These are phyloP conservation scores for Amborella trichopoda DNA, from an alignment of 164 flowering plant genomes.

Conservation along the genomic window DNA sequence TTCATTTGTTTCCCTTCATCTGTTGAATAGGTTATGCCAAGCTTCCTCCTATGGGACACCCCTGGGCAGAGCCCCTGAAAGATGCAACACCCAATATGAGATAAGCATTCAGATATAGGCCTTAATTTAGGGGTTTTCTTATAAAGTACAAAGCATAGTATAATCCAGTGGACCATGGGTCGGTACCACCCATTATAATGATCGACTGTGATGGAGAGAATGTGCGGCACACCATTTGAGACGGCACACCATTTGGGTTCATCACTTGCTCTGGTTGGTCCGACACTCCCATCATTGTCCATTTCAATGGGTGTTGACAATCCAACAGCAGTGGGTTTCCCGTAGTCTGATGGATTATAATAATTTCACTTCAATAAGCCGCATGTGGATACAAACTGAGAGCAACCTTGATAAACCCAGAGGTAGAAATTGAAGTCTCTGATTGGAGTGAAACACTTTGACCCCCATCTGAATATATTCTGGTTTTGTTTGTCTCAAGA, in stretches of 20 bases:
- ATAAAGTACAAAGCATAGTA: background rate
- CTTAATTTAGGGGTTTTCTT: background rate
- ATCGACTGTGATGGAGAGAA: background rate
- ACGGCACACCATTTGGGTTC: background rate
- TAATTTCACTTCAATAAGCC: too few species aligned
- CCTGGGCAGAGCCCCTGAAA: slow-evolving; percentile 69
- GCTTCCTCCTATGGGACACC: slow-evolving; percentile 58
- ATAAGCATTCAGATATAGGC: background rate
- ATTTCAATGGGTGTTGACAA: background rate
- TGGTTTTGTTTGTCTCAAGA: slow-evolving; percentile 27
- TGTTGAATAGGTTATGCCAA: slow-evolving; percentile 38
- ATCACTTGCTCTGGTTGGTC: background rate
- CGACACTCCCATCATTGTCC: background rate
- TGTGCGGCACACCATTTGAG: background rate
- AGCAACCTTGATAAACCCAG: slow-evolving; percentile 74
- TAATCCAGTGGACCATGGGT: background rate
- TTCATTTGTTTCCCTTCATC: slow-evolving; percentile 8
- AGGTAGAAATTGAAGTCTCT: slow-evolving; percentile 15
- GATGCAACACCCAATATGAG: slow-evolving; percentile 1
- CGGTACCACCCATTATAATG: background rate
- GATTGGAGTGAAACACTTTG: slow-evolving; percentile 10
- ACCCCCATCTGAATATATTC: slow-evolving; percentile 11
- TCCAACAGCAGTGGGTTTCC: background rate
- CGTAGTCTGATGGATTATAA: background rate
- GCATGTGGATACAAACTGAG: too few species aligned